Evolutionary conservation across 176 grass and related monocot species (phyloP), one percentile per base, ranked within the genome.

Genomic region (Luzula sylvatica): DNA sequence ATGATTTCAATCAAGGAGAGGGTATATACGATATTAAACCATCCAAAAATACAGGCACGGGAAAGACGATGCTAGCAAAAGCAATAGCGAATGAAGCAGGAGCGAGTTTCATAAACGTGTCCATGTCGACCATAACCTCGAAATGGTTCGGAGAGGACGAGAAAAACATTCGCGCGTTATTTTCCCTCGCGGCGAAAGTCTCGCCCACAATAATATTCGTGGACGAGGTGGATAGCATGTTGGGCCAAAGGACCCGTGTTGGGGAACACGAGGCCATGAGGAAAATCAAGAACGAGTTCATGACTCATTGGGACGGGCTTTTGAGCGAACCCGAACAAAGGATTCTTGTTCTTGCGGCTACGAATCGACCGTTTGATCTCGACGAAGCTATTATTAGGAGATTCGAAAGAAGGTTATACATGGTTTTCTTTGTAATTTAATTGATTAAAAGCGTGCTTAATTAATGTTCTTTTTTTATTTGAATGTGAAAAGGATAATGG

Each of bases 81-180:
- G 84, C 84, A 61, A 88, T 88, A 38, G 84, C 84, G 56, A 88
- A 88, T 71, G 84, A 88, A 67, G 84, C 84, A 56, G 70, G 73
- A 62, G 84, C 84, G 50, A 88, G 84, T 44, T 88, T 88, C 52
- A 88, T 88, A 16, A 88, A 88, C 55, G 84, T 88, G 12, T 88
- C 84, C 0, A 88, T 88, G 84, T 88, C 84, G 1, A 88, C 84
- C 41, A 82, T 88, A 42, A 88, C 84, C 0, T 88, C 84, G 16
- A 88, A 88, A 49, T 88, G 84, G 84, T 88, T 88, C 54, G 84
- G 84, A 40, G 84, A 88, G 72, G 84, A 88, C 11, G 84, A 88
- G 65, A 88, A 88, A 62, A 88, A 88, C 64, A 79, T 88, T 22
- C 70, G 79, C 48, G 84, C 84, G 58, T 19, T 88, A 67, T 88